Conservation (phyloP, 2,329 filamentous ascomycete genomes). For the Colletotrichum brevisporum region DNA sequence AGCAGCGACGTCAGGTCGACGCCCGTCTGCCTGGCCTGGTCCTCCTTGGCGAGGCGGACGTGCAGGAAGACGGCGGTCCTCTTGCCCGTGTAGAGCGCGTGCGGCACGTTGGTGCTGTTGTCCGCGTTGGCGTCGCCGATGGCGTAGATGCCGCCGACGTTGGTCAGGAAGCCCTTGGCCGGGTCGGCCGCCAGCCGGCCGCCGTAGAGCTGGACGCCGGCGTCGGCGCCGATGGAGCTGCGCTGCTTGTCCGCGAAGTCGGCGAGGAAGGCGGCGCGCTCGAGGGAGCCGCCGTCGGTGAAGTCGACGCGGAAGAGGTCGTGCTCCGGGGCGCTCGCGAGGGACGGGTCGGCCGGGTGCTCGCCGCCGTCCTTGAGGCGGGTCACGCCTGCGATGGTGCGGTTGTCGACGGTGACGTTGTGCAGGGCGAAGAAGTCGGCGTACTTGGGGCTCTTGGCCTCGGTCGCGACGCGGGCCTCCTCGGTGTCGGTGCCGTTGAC, state of each 20-base stretch:
- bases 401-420: slow-evolving; percentile 69
- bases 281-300: slow-evolving; percentile 56
- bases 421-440: slow-evolving; percentile 62
- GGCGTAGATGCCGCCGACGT: slow-evolving; percentile 67
- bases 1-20: slow-evolving; percentile 43
- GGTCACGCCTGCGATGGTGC: slow-evolving; percentile 63
- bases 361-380: slow-evolving; percentile 60
- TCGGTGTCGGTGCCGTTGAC: slow-evolving; percentile 71
- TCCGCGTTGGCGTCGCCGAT: slow-evolving; percentile 73
- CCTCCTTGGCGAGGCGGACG: slow-evolving; percentile 60
- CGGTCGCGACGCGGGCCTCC: slow-evolving; percentile 54
- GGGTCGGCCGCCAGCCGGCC: slow-evolving; percentile 60
- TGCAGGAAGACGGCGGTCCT: slow-evolving; percentile 69
- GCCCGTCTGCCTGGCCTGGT: slow-evolving; percentile 49
- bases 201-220: slow-evolving; percentile 62
- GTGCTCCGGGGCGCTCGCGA: slow-evolving; percentile 61
- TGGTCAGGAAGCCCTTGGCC: slow-evolving; percentile 63
- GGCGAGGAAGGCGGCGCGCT: slow-evolving; percentile 66
- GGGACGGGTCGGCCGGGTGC: slow-evolving; percentile 56
- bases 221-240: slow-evolving; percentile 60
- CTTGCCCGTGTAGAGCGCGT: slow-evolving; percentile 73
- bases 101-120: slow-evolving; percentile 72
- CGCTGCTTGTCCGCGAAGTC: slow-evolving; percentile 63
- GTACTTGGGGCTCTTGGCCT: slow-evolving; percentile 61
- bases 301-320: slow-evolving; percentile 71